phyloP scores from a whole-genome alignment of 208 protist species.

The Acanthamoeba lenticulata region DNA sequence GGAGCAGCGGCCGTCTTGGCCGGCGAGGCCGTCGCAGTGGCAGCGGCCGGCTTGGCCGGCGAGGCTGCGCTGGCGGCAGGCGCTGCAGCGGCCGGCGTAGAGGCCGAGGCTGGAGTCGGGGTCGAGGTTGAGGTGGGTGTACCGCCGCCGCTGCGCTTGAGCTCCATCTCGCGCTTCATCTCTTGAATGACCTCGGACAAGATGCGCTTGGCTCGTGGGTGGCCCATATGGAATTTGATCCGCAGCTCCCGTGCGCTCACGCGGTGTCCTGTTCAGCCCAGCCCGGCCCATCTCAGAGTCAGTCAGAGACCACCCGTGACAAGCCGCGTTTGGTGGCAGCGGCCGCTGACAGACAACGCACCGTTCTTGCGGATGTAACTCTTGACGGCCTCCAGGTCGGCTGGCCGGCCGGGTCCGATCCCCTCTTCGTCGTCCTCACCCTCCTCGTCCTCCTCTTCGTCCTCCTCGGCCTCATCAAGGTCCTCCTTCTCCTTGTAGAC shows the following conservation, averaged over 20 bases:
- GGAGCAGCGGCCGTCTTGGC: not conserved
- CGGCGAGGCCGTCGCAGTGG: no score
- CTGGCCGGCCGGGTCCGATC: no score
- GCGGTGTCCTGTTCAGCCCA: not conserved
- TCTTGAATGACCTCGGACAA: conserved; percentile 4
- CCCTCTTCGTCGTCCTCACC: not conserved
- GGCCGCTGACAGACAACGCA: not conserved
- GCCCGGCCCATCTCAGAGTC: not conserved
- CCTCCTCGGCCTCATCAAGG: not conserved
- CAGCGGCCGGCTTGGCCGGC: no score
- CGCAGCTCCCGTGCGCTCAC: conserved; percentile 15
- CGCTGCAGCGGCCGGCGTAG: no score
- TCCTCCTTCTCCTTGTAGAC: not conserved
- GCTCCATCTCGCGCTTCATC: conserved; percentile 4
- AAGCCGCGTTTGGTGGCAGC: no score
- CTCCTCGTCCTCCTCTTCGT: not conserved
- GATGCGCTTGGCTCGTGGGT: conserved; percentile 21
- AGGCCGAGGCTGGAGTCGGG: no score
- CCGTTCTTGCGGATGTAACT: conserved; percentile 7
- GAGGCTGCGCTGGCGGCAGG: no score
- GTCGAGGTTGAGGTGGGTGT: no score
- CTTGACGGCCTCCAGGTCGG: not conserved
- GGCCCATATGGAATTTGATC: conserved; percentile 30
- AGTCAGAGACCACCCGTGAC: no score
- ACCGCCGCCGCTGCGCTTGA: not conserved